Base-by-base conservation (phyloP, 768 basidiomycete species). In the Calocybe gangraenosa region DNA sequence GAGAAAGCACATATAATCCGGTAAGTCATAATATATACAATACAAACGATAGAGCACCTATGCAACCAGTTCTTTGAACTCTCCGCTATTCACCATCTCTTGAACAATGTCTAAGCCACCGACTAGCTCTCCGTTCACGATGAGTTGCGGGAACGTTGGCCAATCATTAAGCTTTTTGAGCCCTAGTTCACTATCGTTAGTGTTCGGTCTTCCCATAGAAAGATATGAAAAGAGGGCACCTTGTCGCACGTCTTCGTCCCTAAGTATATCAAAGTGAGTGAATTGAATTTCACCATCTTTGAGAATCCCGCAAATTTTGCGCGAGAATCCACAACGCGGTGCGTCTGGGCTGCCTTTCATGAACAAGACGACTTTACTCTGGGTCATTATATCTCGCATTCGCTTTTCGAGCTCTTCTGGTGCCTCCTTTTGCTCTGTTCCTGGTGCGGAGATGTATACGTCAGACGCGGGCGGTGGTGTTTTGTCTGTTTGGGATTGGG, bases 91-190 rank as follows among this genome's bases (percentile, higher is more conserved):
- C 11, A 77, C 78, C 87, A 94, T 87, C 68, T 97, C 95, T 62
- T 81, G 78, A 18, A 94, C 78, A 41, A 98, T 84, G 60, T 99
- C 95, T 41, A 98, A 66, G 3, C 95, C 95, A n/a, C 95, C 95
- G 13, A 96, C 82, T 14, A 99, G 75, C 62, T 97, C 92, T 17
- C 96, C 94, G 2, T 89, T 81, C 40, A 92, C 71, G 52, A 93
- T 86, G 17, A 95, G 70, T 59, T 92, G 89, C 2, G 89, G 88
- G 69, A 78, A 91, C 3, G 88, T 95, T 0, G 92, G 92, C 92
- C 92, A 94, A 49, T 92, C 77, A 58, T 94, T 94, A 49, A 91
- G 58, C 50, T 71, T 77, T 66, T 84, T 84, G 42, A 84, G 75
- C 59, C 78, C 92, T 81, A 50, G 15, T 40, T 17, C 33, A 48